Evolutionary conservation across 164 flowering plant species (phyloP).

Genomic region (Chimonanthus salicifolius): DNA sequence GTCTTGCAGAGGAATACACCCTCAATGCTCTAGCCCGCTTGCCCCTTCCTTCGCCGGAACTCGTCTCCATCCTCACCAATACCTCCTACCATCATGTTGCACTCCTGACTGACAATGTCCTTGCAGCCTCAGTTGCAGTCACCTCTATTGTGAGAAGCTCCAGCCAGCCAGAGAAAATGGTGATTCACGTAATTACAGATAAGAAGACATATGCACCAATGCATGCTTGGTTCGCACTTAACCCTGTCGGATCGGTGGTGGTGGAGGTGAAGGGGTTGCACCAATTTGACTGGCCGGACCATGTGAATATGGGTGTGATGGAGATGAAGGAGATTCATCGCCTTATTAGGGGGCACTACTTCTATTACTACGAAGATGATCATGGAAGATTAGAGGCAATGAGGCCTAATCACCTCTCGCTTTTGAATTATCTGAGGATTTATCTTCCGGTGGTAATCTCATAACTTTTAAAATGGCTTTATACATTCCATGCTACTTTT

Average conservation of each 20-base stretch:
- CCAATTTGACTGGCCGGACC: constrained; percentile 61
- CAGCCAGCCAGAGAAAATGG: constrained; percentile 44
- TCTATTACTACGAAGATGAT: constrained; percentile 21
- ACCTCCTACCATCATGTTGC: constrained; percentile 55
- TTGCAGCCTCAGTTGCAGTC: constrained; percentile 67
- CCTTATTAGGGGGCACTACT: constrained; percentile 29
- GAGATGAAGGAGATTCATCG: constrained; percentile 49
- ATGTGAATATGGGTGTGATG: constrained; percentile 40
- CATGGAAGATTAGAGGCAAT: constrained; percentile 27
- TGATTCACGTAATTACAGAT: constrained; percentile 71
- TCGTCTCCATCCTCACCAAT: constrained; percentile 40
- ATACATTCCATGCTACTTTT: not conserved
- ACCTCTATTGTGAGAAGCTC: constrained; percentile 47
- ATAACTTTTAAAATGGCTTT: not conserved
- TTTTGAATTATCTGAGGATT: constrained; percentile 55
- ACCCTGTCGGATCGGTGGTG: constrained; percentile 37
- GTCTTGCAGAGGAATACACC: constrained; percentile 64
- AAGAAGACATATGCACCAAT: constrained; percentile 74
- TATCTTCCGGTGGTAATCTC: constrained; percentile 60
- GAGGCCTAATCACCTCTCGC: constrained; percentile 45
- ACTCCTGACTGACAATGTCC: constrained; percentile 62
- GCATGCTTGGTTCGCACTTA: constrained; percentile 78
- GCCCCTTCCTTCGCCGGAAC: constrained; percentile 55
- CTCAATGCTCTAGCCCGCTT: constrained; percentile 56
- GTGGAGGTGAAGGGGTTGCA: constrained; percentile 81